These are phyloP conservation scores for Elongisporangium prolatum DNA, from an alignment of 352 stramenopile species.

Conservation along the genomic window DNA sequence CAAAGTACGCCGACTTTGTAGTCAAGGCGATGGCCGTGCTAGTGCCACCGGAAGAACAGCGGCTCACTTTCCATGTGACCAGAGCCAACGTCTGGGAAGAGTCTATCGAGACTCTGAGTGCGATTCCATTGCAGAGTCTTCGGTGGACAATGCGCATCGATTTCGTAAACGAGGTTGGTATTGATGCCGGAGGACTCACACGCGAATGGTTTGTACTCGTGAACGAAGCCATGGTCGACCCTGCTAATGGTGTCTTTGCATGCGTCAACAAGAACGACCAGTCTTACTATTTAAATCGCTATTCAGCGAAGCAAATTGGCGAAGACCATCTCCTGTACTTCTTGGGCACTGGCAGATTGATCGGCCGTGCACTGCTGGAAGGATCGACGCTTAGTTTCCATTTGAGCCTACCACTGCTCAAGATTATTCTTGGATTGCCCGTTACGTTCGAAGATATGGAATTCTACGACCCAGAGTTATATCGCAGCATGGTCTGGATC, in stretches of 20 bases:
- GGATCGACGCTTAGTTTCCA: neutral
- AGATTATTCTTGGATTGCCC: neutral
- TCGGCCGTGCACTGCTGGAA: constrained; percentile 18
- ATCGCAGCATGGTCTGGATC: neutral
- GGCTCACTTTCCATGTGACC: constrained; percentile 21
- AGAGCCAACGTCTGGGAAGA: constrained; percentile 24
- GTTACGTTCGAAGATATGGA: neutral
- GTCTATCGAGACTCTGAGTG: constrained; percentile 23
- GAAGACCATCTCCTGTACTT: constrained; percentile 72
- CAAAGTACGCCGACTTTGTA: constrained; percentile 35
- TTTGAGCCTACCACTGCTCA: neutral
- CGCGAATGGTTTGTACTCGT: constrained; percentile 70
- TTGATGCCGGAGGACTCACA: constrained; percentile 61
- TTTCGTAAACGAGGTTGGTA: constrained; percentile 51
- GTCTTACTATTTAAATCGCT: constrained; percentile 23
- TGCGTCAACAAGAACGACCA: constrained; percentile 28
- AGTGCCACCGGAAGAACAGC: constrained; percentile 12
- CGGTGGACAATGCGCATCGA: constrained; percentile 35
- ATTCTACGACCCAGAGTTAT: neutral
- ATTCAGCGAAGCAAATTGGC: constrained; percentile 46
- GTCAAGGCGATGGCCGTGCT: constrained; percentile 11
- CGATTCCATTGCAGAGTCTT: constrained; percentile 18
- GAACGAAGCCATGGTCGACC: constrained; percentile 23
- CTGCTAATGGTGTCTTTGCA: constrained; percentile 18
- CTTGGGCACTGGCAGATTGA: constrained; percentile 37